Evolutionary conservation across 176 grass and related monocot genomes (phyloP).

Genomic region (Oryza rufipogon): DNA sequence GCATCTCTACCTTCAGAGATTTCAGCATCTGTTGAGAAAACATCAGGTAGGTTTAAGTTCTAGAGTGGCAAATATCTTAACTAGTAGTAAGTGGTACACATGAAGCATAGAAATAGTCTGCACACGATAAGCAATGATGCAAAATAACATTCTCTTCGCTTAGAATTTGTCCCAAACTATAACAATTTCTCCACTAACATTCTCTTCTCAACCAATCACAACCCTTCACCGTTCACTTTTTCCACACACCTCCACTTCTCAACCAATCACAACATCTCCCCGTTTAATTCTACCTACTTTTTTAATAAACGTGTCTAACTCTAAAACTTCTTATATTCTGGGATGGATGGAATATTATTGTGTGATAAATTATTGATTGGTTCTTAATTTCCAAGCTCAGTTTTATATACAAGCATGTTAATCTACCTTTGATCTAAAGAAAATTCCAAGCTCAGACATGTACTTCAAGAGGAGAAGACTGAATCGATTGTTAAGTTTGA

Average conservation of each 20-base stretch:
- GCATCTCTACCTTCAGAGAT: constrained; percentile 67
- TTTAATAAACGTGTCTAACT: too few relatives aligned
- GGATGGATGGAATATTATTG: background rate
- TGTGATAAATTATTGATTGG: background rate
- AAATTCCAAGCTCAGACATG: background rate
- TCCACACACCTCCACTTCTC: too few relatives aligned
- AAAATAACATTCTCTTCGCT: background rate
- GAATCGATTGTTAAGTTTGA: background rate
- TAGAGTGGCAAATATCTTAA: background rate
- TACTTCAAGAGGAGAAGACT: background rate
- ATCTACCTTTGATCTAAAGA: background rate
- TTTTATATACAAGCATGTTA: background rate
- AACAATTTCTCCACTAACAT: too few relatives aligned
- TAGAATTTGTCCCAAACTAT: too few relatives aligned
- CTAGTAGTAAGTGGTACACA: background rate
- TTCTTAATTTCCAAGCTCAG: background rate
- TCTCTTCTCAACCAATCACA: too few relatives aligned
- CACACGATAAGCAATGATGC: background rate
- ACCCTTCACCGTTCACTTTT: too few relatives aligned
- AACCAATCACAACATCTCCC: too few relatives aligned
- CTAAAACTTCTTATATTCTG: too few relatives aligned
- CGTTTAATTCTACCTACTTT: too few relatives aligned
- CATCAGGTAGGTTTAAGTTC: constrained; percentile 10
- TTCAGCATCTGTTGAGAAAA: constrained; percentile 60
- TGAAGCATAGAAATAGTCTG: background rate